These are phyloP conservation scores for Fomitopsis serialis DNA, from an alignment of 768 basidiomycete genomes.

Conservation along the genomic window DNA sequence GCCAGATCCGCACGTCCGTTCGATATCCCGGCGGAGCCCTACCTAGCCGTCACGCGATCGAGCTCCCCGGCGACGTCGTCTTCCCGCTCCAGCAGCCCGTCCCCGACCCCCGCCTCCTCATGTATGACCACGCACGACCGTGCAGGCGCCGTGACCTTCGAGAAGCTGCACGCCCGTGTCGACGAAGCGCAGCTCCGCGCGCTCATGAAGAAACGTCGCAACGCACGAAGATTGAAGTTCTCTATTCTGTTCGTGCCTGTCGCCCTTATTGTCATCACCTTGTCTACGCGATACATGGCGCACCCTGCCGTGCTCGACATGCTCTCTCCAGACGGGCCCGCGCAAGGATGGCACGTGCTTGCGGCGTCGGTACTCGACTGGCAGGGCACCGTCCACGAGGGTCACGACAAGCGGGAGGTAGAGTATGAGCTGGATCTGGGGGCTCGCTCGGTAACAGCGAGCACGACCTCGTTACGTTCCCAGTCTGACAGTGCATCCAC, in stretches of 20 bases:
- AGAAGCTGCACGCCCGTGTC: constrained; percentile 6
- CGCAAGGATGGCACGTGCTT: constrained; percentile 3
- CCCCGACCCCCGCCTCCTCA: neutral
- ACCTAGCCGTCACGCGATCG: neutral
- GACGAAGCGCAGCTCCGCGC: neutral
- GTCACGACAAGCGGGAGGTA: constrained; percentile 2
- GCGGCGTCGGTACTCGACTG: constrained; percentile 27
- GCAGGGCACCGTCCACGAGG: constrained; percentile 38
- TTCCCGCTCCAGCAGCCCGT: constrained; percentile 2
- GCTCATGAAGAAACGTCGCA: constrained; percentile 33
- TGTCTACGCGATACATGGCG: constrained; percentile 44
- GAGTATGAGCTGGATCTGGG: constrained; percentile 9
- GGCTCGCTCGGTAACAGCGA: neutral
- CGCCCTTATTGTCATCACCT: constrained; percentile 47
- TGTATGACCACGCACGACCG: constrained; percentile 1
- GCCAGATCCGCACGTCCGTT: neutral
- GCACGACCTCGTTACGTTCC: neutral
- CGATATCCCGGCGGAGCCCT: neutral
- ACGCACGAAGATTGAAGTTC: constrained; percentile 41
- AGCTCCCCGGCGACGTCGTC: neutral
- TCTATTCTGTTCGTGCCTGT: constrained; percentile 53
- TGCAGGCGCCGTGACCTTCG: constrained; percentile 3
- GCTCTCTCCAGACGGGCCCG: constrained; percentile 21
- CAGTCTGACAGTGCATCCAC: neutral
- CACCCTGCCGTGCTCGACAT: constrained; percentile 44